These are phyloP conservation scores for Colletotrichum magnum DNA, from an alignment of 2,329 filamentous ascomycete species.

Conservation along the genomic window DNA sequence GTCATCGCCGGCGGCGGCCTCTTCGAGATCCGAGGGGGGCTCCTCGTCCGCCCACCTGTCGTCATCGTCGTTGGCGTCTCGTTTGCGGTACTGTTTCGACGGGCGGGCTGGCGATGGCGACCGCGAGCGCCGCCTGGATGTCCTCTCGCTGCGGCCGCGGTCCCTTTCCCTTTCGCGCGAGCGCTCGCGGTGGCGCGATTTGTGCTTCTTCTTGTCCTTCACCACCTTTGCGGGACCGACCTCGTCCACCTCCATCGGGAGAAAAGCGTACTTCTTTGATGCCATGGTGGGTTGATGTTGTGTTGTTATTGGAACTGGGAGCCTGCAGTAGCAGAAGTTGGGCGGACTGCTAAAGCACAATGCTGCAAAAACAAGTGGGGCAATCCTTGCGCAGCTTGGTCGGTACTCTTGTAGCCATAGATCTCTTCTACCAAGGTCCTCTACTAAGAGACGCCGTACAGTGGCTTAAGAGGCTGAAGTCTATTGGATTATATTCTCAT, in stretches of 20 bases:
- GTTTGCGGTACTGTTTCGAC: conserved; percentile 59
- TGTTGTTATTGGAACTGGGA: neutral
- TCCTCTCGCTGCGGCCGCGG: conserved; percentile 45
- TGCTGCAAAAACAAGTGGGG: neutral
- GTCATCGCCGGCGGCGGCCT: conserved; percentile 54
- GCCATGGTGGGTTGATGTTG: conserved; percentile 53
- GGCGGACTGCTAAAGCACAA: neutral
- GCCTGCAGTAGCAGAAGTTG: neutral
- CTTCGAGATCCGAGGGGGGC: conserved; percentile 58
- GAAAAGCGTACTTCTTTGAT: conserved; percentile 75
- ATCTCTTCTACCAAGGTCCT: too few species aligned
- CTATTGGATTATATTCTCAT: too few species aligned
- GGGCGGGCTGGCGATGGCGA: conserved; percentile 54
- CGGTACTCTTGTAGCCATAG: too few species aligned
- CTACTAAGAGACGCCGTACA: too few species aligned
- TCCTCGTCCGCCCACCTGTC: conserved; percentile 89
- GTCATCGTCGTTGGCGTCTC: conserved; percentile 61
- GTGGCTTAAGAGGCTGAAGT: too few species aligned
- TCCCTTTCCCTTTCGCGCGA: conserved; percentile 57
- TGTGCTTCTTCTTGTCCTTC: conserved; percentile 64
- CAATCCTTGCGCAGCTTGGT: too few species aligned
- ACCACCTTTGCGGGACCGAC: conserved; percentile 68
- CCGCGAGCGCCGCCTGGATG: conserved; percentile 44
- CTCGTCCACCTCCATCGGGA: conserved; percentile 77
- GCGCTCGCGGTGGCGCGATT: conserved; percentile 49